Evolutionary conservation across 192 early-diverging fungal genomes (phyloP).

Genomic region (Paraglomus brasilianum): DNA sequence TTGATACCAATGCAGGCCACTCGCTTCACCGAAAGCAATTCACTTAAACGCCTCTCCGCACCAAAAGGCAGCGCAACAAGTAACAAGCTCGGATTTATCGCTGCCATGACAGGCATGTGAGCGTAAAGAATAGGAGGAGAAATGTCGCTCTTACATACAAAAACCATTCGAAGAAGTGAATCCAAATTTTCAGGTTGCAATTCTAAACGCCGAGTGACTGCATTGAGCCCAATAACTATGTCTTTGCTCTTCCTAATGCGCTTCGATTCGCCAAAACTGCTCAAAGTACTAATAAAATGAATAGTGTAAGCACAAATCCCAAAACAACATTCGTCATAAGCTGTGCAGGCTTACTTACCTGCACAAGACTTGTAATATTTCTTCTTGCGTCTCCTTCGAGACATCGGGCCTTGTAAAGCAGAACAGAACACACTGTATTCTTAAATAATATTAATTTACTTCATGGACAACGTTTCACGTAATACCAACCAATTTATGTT

Average conservation of each 20-base stretch:
- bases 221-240: constrained; percentile 24
- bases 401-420: constrained; percentile 20
- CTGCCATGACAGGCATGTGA: constrained; percentile 19
- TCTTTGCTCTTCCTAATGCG: too few species aligned
- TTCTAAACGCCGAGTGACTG: constrained; percentile 24
- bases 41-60: background rate
- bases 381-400: constrained; percentile 1
- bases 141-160: constrained; percentile 25
- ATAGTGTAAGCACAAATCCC: background rate
- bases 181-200: too few species aligned
- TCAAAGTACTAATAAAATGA: too few species aligned
- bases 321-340: background rate
- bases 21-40: background rate
- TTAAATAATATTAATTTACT: background rate
- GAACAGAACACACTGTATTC: background rate
- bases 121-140: background rate
- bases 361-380: constrained; percentile 21
- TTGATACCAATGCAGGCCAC: constrained; percentile 26
- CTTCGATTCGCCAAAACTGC: too few species aligned
- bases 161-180: constrained; percentile 8
- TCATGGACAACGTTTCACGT: background rate
- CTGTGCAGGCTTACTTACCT: background rate
- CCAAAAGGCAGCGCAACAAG: constrained; percentile 22
- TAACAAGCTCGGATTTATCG: constrained; percentile 12
- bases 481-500: constrained; percentile 17